Conservation (phyloP, 1,284 basidiomycete genomes). For the Leccinum griseonigrum region DNA sequence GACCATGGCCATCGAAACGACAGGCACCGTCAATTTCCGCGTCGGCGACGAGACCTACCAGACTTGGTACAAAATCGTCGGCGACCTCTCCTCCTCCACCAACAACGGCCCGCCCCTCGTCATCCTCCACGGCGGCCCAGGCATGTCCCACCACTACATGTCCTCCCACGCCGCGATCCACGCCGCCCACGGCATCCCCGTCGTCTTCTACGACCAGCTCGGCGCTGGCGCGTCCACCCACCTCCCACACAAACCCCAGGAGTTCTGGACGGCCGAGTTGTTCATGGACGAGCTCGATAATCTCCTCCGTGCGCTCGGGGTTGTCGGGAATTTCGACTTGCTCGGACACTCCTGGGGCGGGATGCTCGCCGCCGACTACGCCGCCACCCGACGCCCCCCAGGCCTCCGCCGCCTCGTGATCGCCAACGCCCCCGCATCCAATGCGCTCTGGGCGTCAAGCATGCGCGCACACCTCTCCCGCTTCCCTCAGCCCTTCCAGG, state of each 20-base stretch:
- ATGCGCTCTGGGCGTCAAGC: constrained; percentile 23
- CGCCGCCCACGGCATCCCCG: constrained; percentile 17
- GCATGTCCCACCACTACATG: constrained; percentile 25
- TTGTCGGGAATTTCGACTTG: constrained; percentile 20
- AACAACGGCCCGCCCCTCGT: constrained; percentile 28
- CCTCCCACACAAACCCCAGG: constrained; percentile 19
- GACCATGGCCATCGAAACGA: constrained; percentile 11
- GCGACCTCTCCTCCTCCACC: constrained; percentile 22
- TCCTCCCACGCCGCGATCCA: constrained; percentile 16
- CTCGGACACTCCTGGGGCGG: constrained; percentile 34
- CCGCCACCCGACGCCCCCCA: constrained; percentile 10
- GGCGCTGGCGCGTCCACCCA: constrained; percentile 26
- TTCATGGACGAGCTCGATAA: constrained; percentile 31
- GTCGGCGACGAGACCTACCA: constrained; percentile 25
- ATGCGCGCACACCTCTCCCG: constrained; percentile 9
- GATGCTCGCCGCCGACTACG: constrained; percentile 25
- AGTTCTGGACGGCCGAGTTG: constrained; percentile 28
- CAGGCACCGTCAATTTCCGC: constrained; percentile 24
- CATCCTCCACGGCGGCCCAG: constrained; percentile 38
- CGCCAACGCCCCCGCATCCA: constrained; percentile 21
- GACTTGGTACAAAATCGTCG: constrained; percentile 36
- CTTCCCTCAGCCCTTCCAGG: constrained; percentile 23
- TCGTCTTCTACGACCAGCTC: constrained; percentile 34
- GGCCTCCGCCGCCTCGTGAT: constrained; percentile 30
- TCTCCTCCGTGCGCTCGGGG: constrained; percentile 17